Evolutionary conservation across 1,139 yeast genomes (phyloP), one percentile per base, ranked within the genome.

Genomic region (Pichia sp.): DNA sequence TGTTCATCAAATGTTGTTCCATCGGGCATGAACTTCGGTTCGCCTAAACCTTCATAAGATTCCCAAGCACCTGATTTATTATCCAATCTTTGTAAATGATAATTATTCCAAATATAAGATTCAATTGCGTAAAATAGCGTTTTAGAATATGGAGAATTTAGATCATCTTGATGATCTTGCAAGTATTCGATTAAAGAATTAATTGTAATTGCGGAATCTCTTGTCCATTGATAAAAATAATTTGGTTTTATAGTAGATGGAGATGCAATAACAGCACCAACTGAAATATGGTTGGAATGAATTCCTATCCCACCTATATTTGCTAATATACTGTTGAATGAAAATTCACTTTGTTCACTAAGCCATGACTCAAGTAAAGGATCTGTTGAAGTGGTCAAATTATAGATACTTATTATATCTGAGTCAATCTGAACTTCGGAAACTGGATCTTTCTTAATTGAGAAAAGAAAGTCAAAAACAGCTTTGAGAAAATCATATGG

Each of bases 171-270:
- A n/a, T 61, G 56, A 54, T 79, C 83, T 44, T 73, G 73, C 55
- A 83, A 70, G 56, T 73, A 72, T 52, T 79, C 76, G 28, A 84
- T 73, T 50, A 91, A 71, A 0, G 95, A 76, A 55, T 81, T 79
- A 49, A 88, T 77, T 1, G 96, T 84, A 48, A 91, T 78, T 0
- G 97, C 96, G 36, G 91, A 82, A 65, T 91, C 99, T 62, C 99
- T 76, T 3, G 81, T 77, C 99, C 99, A 91, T 62, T 87, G 96
- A 64, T 79, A 91, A 61, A 79, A 90, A 66, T 91, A 91, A 67
- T 91, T 77, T 0, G 98, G 98, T 27, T 73, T 58, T 0, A 51
- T 7, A 51, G 67, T 77, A 0, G 96, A 87, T 3, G 96, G 95
- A 10, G 95, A 84, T 0, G 98, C 98, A 56, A 91, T 74, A 5